Conservation (phyloP, 1,139 yeast genomes). For the Debaryomycetaceae sp. region DNA sequence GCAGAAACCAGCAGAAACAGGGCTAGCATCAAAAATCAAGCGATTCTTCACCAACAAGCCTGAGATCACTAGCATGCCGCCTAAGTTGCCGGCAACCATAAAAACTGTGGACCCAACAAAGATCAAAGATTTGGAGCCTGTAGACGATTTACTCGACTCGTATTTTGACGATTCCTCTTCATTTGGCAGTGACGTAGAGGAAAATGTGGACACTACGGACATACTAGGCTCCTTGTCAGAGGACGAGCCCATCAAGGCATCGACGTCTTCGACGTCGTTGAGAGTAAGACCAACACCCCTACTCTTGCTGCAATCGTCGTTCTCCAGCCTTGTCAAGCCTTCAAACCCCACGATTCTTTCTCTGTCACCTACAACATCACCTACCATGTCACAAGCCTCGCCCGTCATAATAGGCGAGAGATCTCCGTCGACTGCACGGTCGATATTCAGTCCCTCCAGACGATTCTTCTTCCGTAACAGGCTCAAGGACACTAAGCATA, state of each 20-base stretch:
- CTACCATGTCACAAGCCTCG: constrained; percentile 17
- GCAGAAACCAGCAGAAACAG: constrained; percentile 10
- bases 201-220: constrained; percentile 13
- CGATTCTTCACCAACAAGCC: constrained; percentile 19
- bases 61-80: constrained; percentile 1
- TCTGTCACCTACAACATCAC: constrained; percentile 7
- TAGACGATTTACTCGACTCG: constrained; percentile 44
- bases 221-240: constrained; percentile 6
- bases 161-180: constrained; percentile 43
- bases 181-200: constrained; percentile 29
- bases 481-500: constrained; percentile 7
- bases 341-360: constrained; percentile 1
- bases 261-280: not conserved
- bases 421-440: constrained; percentile 28
- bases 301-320: constrained; percentile 5
- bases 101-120: constrained; percentile 1
- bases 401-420: constrained; percentile 31
- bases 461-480: constrained; percentile 24
- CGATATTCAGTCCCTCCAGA: constrained; percentile 33
- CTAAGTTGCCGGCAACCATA: constrained; percentile 1
- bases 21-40: constrained; percentile 23
- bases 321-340: not conserved
- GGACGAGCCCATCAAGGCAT: not conserved
- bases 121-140: constrained; percentile 29
- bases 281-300: constrained; percentile 12